A percentile compares a stretch with the other conserved stretches of the same genome.
phyloP scores from a whole-genome alignment of 441 rosid species.

The Eutrema salsugineum region DNA sequence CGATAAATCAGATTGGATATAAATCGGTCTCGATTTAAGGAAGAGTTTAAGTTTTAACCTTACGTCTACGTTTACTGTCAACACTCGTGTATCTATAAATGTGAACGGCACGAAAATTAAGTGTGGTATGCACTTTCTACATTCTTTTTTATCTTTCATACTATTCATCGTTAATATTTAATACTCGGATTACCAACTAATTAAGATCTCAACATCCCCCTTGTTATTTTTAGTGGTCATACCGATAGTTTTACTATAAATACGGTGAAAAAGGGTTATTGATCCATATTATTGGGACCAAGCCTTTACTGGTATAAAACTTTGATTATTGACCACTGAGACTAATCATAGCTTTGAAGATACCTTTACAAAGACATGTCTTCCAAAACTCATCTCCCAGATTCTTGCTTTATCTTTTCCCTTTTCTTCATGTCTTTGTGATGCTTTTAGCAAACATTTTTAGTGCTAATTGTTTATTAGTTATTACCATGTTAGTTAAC shows the following conservation, averaged over 20 bases:
- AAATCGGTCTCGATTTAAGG: neutral
- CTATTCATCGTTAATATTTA: neutral
- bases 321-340: constrained; percentile 7
- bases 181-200: neutral
- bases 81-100: constrained; percentile 1
- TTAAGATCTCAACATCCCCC: neutral
- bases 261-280: neutral
- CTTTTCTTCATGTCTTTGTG: constrained; percentile 24
- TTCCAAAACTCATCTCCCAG: constrained; percentile 19
- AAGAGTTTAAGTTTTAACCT: neutral
- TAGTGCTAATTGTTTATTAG: constrained; percentile 27
- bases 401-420: neutral
- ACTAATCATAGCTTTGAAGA: constrained; percentile 36
- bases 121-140: constrained; percentile 14
- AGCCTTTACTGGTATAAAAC: neutral
- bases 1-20: neutral
- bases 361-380: constrained; percentile 27
- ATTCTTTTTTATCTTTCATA: neutral
- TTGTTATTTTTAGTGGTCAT: neutral
- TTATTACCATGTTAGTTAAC: neutral
- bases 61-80: constrained; percentile 8
- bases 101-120: constrained; percentile 26
- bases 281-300: neutral
- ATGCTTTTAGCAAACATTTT: constrained; percentile 49
- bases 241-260: neutral